Percentiles rank a stretch among this genome's conserved stretches.
Conservation (phyloP, 2,329 filamentous ascomycete genomes). For the Aspergillus tanneri region DNA sequence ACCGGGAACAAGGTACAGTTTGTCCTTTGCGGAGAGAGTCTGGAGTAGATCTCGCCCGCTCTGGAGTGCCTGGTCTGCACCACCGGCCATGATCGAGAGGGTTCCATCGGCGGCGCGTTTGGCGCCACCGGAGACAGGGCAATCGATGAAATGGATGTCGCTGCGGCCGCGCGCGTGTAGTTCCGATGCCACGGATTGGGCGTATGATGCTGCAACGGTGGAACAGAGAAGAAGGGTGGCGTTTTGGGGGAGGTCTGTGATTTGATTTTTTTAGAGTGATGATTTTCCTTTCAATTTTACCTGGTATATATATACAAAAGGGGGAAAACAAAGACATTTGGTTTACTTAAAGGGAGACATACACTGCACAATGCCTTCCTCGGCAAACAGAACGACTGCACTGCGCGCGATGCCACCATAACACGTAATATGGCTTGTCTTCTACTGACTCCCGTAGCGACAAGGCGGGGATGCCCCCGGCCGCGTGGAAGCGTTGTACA, state of each 20-base stretch:
- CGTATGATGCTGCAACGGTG: constrained; percentile 67
- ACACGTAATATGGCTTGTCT: constrained; percentile 61
- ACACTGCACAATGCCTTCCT: constrained; percentile 49
- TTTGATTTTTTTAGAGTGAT: background rate
- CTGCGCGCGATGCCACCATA: constrained; percentile 73
- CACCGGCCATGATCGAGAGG: constrained; percentile 72
- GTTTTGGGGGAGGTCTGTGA: constrained; percentile 52
- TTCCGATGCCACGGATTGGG: constrained; percentile 59
- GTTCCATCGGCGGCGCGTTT: constrained; percentile 68
- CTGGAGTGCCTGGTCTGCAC: constrained; percentile 55
- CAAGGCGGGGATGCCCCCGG: constrained; percentile 60
- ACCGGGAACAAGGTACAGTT: constrained; percentile 63
- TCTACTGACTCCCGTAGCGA: constrained; percentile 63
- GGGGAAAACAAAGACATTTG: too few species aligned
- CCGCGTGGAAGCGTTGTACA: constrained; percentile 62
- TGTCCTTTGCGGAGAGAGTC: constrained; percentile 58
- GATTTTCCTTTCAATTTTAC: too few species aligned
- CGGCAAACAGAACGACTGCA: constrained; percentile 64
- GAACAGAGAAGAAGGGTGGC: constrained; percentile 67
- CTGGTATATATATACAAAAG: too few species aligned
- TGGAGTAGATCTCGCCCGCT: constrained; percentile 60
- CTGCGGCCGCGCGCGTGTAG: constrained; percentile 56
- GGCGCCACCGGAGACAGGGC: constrained; percentile 70
- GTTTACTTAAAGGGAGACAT: constrained; percentile 4
- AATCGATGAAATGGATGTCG: constrained; percentile 68